A percentile compares a stretch with the other conserved stretches of the same genome.
These are phyloP conservation scores for Sordaria brevicollis DNA, from an alignment of 495 filamentous ascomycete genomes.

Conservation along the genomic window DNA sequence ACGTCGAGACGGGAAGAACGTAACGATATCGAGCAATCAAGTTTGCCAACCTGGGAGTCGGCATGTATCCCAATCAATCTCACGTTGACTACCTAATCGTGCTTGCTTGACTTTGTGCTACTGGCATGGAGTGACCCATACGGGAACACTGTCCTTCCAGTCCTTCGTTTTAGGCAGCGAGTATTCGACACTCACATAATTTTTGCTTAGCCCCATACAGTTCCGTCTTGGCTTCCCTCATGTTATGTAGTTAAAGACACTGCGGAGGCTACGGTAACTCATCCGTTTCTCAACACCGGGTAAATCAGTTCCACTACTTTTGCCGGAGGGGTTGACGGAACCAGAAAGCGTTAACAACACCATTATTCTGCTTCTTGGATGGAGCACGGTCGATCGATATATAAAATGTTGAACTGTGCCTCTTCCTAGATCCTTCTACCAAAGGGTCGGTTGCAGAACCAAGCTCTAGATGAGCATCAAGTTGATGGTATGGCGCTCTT, in stretches of 20 bases:
- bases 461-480: background rate
- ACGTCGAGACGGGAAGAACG: too few relatives aligned
- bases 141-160: background rate
- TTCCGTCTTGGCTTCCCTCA: background rate
- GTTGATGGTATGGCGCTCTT: background rate
- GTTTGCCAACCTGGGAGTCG: background rate
- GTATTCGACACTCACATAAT: background rate
- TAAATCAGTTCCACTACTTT: background rate
- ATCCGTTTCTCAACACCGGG: background rate
- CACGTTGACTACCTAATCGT: background rate
- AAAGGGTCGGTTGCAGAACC: background rate
- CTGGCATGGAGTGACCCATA: background rate
- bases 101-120: background rate
- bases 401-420: background rate
- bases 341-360: background rate
- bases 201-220: background rate
- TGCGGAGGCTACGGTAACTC: background rate
- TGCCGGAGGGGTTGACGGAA: background rate
- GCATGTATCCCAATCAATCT: background rate
- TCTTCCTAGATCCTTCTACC: background rate
- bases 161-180: background rate
- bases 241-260: background rate
- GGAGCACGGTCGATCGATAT: background rate
- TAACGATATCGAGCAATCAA: too few relatives aligned
- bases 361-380: background rate